Evolutionary conservation across 352 stramenopile species (phyloP).

Genomic region (Phytophthora niederhauseri): DNA sequence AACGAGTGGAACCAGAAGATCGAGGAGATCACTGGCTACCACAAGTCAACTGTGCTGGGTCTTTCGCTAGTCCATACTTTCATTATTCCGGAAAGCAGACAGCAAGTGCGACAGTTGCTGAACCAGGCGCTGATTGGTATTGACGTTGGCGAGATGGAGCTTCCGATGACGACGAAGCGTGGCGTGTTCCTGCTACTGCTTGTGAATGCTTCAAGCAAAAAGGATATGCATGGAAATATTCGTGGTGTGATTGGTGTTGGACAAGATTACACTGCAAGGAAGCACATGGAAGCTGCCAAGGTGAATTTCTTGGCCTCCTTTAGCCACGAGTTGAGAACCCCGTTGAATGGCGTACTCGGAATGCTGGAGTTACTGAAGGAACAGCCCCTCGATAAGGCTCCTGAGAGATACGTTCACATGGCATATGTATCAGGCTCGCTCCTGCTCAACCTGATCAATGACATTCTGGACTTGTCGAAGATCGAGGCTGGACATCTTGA

Average conservation of each 20-base stretch:
- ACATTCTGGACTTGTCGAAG: constrained; percentile 94
- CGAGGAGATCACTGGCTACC: constrained; percentile 82
- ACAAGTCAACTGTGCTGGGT: constrained; percentile 71
- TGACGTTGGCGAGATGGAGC: constrained; percentile 90
- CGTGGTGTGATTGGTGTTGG: constrained; percentile 93
- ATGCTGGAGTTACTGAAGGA: constrained; percentile 88
- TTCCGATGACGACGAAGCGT: constrained; percentile 83
- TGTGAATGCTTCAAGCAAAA: constrained; percentile 87
- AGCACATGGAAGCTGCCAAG: constrained; percentile 87
- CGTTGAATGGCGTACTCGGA: constrained; percentile 81
- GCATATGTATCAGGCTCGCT: constrained; percentile 85
- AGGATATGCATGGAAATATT: constrained; percentile 93
- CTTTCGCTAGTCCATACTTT: constrained; percentile 82
- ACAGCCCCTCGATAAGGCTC: constrained; percentile 66
- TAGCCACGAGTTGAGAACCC: constrained; percentile 83
- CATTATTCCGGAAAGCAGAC: constrained; percentile 73
- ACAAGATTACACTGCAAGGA: constrained; percentile 92
- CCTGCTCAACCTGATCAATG: constrained; percentile 93
- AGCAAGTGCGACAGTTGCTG: constrained; percentile 69
- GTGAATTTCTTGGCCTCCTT: constrained; percentile 90
- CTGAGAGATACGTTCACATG: constrained; percentile 85
- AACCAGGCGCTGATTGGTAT: constrained; percentile 86
- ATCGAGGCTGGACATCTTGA: constrained; percentile 93
- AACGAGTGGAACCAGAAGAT: constrained; percentile 92
- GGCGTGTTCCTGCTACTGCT: constrained; percentile 70